Evolutionary conservation across 2,329 filamentous ascomycete species (phyloP).

Genomic region (Pseudogymnoascus sp.): DNA sequence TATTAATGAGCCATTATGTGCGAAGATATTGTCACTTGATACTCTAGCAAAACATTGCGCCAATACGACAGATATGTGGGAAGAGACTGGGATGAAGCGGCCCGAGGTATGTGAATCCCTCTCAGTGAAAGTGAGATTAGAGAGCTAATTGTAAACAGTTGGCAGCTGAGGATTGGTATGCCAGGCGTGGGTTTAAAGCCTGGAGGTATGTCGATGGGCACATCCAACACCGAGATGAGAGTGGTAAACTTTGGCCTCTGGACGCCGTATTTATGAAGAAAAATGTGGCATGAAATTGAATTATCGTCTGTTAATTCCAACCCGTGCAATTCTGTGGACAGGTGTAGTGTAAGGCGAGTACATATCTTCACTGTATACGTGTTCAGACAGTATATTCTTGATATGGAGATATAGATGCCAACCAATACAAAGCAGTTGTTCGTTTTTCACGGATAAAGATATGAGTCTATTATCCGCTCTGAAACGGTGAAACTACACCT

Average conservation of each 20-base stretch:
- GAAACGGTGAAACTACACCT: not conserved
- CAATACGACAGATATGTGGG: conserved; percentile 5
- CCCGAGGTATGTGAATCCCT: not conserved
- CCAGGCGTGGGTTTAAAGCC: conserved; percentile 9
- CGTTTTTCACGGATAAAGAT: not conserved
- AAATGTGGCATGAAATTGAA: not conserved
- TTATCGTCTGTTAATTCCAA: conserved; percentile 12
- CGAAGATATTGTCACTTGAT: conserved; percentile 19
- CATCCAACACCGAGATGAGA: not conserved
- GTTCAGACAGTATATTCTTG: not conserved
- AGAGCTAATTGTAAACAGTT: not conserved
- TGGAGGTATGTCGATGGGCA: conserved; percentile 8
- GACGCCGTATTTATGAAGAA: conserved; percentile 13
- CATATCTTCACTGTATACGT: conserved; percentile 40
- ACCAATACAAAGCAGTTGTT: not conserved
- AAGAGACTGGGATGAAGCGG: not conserved
- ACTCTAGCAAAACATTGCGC: conserved; percentile 11
- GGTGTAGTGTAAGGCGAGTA: not conserved
- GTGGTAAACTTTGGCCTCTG: not conserved
- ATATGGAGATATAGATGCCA: not conserved
- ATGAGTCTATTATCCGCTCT: not conserved
- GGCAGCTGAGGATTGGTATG: conserved; percentile 10
- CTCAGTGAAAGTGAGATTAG: not conserved
- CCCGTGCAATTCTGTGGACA: not conserved
- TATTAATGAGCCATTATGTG: conserved; percentile 18